phyloP scores from a whole-genome alignment of 163 green algal species.

The Scenedesmus sp. region DNA sequence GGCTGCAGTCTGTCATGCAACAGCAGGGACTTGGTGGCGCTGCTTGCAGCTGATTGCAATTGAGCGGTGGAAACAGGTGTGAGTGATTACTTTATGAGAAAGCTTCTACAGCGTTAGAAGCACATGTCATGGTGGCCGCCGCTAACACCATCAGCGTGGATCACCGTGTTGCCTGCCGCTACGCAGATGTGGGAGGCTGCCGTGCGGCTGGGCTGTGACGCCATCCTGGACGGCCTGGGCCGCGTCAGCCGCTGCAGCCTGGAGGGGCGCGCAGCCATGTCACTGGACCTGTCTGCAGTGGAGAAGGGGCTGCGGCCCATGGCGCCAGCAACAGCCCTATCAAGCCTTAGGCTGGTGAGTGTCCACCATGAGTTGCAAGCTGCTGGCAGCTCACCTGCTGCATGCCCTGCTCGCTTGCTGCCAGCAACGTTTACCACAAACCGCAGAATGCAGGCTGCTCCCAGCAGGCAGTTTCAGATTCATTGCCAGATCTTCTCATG shows the following conservation, averaged over 20 bases:
- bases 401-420: neutral
- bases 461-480: too few relatives aligned
- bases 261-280: conserved; percentile 67
- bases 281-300: conserved; percentile 63
- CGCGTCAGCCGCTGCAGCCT: conserved; percentile 61
- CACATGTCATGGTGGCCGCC: too few relatives aligned
- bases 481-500: too few relatives aligned
- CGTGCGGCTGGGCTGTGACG: conserved; percentile 53
- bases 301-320: conserved; percentile 51
- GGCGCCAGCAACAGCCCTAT: conserved; percentile 19
- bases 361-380: neutral
- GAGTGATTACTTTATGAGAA: neutral
- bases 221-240: conserved; percentile 63
- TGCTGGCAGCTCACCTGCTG: neutral
- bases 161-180: neutral
- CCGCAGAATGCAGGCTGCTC: too few relatives aligned
- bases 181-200: conserved; percentile 67
- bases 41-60: neutral
- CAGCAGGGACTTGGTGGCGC: neutral
- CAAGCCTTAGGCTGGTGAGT: conserved; percentile 23
- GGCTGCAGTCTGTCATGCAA: neutral
- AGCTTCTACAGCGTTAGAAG: too few relatives aligned
- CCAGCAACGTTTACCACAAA: neutral
- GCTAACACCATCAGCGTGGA: too few relatives aligned
- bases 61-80: neutral